Evolutionary conservation across 1,284 basidiomycete genomes (phyloP).

Genomic region (Sporisorium graminicola): DNA sequence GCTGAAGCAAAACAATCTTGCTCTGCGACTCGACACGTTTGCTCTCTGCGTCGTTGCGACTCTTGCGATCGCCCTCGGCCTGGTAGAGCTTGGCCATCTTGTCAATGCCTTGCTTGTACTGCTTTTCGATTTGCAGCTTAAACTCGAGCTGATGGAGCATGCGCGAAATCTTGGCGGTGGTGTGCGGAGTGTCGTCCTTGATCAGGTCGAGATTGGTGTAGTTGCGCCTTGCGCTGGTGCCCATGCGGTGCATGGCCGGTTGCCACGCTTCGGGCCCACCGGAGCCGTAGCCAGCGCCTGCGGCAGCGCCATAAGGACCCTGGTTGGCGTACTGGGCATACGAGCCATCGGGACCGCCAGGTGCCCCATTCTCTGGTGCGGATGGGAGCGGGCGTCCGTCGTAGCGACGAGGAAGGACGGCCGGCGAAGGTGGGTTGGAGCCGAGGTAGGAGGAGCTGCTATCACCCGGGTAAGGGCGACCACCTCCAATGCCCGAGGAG

Average conservation of each 20-base stretch:
- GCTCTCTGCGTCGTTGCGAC: conserved; percentile 81
- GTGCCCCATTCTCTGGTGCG: conserved; percentile 11
- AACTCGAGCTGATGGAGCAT: conserved; percentile 99
- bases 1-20: conserved; percentile 92
- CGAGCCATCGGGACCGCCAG: conserved; percentile 23
- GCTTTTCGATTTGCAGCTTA: conserved; percentile 97
- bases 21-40: conserved; percentile 94
- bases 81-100: conserved; percentile 94
- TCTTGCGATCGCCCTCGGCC: conserved; percentile 89
- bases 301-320: conserved; percentile 37
- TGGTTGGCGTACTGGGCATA: conserved; percentile 52
- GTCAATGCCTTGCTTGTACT: conserved; percentile 98
- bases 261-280: conserved; percentile 48
- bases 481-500: conserved; percentile 19
- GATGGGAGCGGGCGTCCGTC: conserved; percentile 55
- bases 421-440: conserved; percentile 43
- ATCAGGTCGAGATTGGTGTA: conserved; percentile 79
- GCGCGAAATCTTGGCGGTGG: conserved; percentile 93
- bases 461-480: conserved; percentile 48
- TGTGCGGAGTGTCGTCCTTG: conserved; percentile 96
- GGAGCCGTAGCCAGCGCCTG: conserved; percentile 19
- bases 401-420: conserved; percentile 43
- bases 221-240: conserved; percentile 59
- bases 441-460: conserved; percentile 52
- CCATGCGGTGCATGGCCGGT: conserved; percentile 58